phyloP scores from a whole-genome alignment of 352 stramenopile genomes.

The Phytopythium chamaehyphon region DNA sequence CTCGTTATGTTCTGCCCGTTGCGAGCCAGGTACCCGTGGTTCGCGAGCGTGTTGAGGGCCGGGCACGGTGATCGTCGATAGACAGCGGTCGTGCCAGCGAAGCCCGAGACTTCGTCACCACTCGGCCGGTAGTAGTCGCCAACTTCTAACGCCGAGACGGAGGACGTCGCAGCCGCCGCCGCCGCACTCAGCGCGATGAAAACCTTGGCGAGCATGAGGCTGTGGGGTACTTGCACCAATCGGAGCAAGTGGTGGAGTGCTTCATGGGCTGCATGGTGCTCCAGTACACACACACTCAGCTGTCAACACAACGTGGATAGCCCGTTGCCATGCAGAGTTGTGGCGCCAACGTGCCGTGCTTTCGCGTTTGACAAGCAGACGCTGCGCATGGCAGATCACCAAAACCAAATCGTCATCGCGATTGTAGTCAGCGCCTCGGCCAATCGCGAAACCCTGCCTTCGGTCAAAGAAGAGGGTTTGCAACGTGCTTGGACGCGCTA shows the following conservation, averaged over 20 bases:
- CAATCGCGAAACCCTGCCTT: no score
- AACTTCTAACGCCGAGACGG: slow-evolving; percentile 6
- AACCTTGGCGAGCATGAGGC: slow-evolving; percentile 6
- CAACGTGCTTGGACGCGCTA: no score
- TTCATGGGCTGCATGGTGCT: no score
- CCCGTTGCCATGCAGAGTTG: no score
- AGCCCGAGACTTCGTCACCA: slow-evolving; percentile 18
- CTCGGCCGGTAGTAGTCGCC: slow-evolving; percentile 31
- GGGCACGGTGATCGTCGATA: slow-evolving; percentile 40
- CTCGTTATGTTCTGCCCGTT: slow-evolving; percentile 26
- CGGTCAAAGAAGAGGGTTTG: background rate
- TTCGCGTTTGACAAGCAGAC: no score
- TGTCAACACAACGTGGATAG: no score
- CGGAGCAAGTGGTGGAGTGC: background rate
- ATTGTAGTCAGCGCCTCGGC: no score
- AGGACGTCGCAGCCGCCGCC: slow-evolving; percentile 1
- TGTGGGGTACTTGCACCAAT: background rate
- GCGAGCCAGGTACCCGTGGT: slow-evolving; percentile 40
- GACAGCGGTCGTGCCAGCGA: slow-evolving; percentile 12
- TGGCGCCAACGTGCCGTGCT: no score
- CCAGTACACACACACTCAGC: no score
- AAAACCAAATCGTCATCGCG: no score
- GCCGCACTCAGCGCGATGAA: slow-evolving; percentile 1
- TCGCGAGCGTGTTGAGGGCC: slow-evolving; percentile 41
- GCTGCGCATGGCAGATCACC: no score